Evolutionary conservation across 2,329 filamentous ascomycete genomes (phyloP), one percentile per base, ranked within the genome.

Genomic region (Furcasterigmium furcatum): DNA sequence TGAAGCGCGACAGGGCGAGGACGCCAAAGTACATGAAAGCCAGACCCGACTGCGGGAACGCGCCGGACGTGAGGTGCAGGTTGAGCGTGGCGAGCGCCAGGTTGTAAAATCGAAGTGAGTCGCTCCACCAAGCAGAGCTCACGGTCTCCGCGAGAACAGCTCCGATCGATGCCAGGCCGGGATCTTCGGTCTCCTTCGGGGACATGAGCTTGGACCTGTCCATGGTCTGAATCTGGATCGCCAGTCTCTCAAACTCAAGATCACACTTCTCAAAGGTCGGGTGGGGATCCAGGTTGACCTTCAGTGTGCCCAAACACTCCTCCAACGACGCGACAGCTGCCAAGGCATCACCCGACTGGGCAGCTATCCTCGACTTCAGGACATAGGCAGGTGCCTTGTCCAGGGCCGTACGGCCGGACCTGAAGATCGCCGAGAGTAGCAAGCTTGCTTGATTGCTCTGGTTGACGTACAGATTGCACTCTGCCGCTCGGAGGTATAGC

Each of bases 301-400:
- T 87, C 12, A 96, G 74, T 12, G 84, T 84, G 22, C 67, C 70
- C 14, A 96, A 69, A 50, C 88, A 91, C 38, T 83, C 77, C 56
- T 85, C 85, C 20, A 96, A 70, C 1, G 81, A 80, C 25, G 76
- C 67, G 54, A 95, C 82, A 0, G 91, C 88, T 5, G 77, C 77
- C 19, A 74, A 67, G 22, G 84, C 81, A 52, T 95, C 82, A 2
- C 91, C 90, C 45, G 78, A 77, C 57, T 91, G 83, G 2, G 87
- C 82, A 56, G 84, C 82, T 38, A 96, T 85, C 41, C 90, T 82
- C 6, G 88, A 91, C 60, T 90, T 84, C 29, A 96, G 71, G 34
- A 96, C 85, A 70, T 86, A 95, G 1, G 89, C 88, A 9, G 88
- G 85, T 2, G 88, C 88, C 67, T 89, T 94, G 63, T 95, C 91